Base-by-base conservation (phyloP, 768 basidiomycete genomes). In the Glaciozyma martinii region DNA sequence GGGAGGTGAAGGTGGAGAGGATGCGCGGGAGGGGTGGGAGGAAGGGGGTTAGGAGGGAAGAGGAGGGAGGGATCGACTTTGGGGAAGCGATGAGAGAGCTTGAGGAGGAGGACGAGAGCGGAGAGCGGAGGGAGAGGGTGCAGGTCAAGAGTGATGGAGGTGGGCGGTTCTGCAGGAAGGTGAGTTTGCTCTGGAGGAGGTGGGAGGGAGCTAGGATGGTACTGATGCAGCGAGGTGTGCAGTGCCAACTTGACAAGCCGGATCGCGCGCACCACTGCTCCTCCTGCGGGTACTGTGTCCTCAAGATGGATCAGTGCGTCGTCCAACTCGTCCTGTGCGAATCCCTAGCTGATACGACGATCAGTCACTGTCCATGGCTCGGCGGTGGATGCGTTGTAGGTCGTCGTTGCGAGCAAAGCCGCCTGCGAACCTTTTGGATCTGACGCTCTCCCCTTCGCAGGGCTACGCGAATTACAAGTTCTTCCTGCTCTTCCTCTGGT, bases 251-350 rank as follows among this genome's bases (percentile, higher is more conserved):
- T 12, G 43, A 40, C 13, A 70, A 70, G 23, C 68, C 68, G n/a
- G 68, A 70, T 40, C 59, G 68, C 0, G 62, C 68, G 4, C 68
- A 70, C 27, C 68, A 70, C 53, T 70, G 68, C 56, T 70, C 68
- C 1, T 59, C 65, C 6, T 70, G 68, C 21, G 53, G 60, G 1
- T 30, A 59, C 25, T 70, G 68, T 29, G 62, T 70, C 0, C 61
- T 66, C 23, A 70, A 70, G 56, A 63, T 70, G 62, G 68, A 70
- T 40, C 68, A 70, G 54, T 55, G 33, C 2, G 54, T 37, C 10
- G 3, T 37, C 37, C 19, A 7, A n/a, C 18, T 13, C 19, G 15
- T 2, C 16, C 23, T 27, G 23, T 3, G 32, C 15, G 16, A n/a
- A n/a, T n/a, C n/a, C n/a, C n/a, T 19, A 12, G 16, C 33, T 21